Conservation (phyloP, 2,329 filamentous ascomycete species). For the Aspergillus bombycis region DNA sequence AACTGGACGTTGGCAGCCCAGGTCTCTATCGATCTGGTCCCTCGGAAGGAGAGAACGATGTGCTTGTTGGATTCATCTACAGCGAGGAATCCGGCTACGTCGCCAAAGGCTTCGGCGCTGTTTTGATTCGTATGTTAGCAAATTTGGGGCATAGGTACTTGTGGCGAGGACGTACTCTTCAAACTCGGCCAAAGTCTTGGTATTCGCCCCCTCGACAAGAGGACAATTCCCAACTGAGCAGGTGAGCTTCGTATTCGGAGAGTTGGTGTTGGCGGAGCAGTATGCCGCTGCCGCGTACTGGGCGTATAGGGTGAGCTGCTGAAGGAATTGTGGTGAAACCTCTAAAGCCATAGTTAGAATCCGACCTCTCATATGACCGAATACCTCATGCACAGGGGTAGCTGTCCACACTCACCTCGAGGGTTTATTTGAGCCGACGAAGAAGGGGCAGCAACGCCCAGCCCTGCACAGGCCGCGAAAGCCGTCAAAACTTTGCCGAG, state of each 20-base stretch:
- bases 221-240: conserved; percentile 54
- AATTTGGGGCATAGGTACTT: not conserved
- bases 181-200: conserved; percentile 52
- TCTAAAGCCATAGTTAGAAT: conserved; percentile 25
- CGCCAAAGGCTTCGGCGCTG: conserved; percentile 34
- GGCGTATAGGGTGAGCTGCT: conserved; percentile 50
- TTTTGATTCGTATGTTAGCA: not conserved
- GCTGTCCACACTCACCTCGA: not conserved
- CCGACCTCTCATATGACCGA: not conserved
- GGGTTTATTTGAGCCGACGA: not conserved
- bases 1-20: conserved; percentile 40
- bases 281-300: conserved; percentile 59
- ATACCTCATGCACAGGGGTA: not conserved
- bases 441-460: not conserved
- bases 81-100: conserved; percentile 53
- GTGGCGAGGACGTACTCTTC: conserved; percentile 43
- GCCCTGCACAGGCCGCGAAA: not conserved
- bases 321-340: conserved; percentile 45
- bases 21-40: conserved; percentile 33
- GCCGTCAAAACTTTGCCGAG: not conserved
- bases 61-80: conserved; percentile 48
- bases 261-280: conserved; percentile 53
- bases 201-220: conserved; percentile 50
- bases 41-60: conserved; percentile 42
- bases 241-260: conserved; percentile 45